These are phyloP conservation scores for Raffaelea albimanens DNA, from an alignment of 2,329 filamentous ascomycete genomes.

Conservation along the genomic window DNA sequence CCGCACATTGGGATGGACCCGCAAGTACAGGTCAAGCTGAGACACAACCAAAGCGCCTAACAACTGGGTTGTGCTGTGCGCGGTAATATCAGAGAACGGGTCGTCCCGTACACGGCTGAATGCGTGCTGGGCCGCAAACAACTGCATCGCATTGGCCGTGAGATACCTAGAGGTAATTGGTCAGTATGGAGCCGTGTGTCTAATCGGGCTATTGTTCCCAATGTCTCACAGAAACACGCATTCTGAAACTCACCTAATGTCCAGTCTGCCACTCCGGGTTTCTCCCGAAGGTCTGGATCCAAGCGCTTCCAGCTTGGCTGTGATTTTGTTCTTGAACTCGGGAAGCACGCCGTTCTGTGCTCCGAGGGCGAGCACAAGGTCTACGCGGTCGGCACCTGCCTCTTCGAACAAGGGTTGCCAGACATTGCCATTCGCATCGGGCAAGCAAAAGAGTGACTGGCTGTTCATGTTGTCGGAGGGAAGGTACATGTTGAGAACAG, in stretches of 20 bases:
- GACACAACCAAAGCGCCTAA: constrained; percentile 50
- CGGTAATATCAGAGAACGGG: constrained; percentile 35
- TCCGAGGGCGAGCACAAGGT: constrained; percentile 52
- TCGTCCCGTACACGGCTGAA: not conserved
- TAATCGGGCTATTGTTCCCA: not conserved
- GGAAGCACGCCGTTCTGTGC: constrained; percentile 44
- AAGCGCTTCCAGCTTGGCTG: constrained; percentile 43
- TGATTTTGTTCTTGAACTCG: constrained; percentile 37
- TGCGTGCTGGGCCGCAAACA: constrained; percentile 35
- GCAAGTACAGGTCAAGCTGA: constrained; percentile 51
- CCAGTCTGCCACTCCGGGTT: constrained; percentile 45
- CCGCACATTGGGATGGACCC: constrained; percentile 39
- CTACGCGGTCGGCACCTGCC: constrained; percentile 29
- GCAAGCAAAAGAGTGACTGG: constrained; percentile 34
- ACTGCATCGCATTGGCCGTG: constrained; percentile 51
- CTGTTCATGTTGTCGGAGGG: constrained; percentile 23
- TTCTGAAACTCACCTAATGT: constrained; percentile 30
- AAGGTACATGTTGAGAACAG: constrained; percentile 41
- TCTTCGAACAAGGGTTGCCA: constrained; percentile 43
- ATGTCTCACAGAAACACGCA: no score
- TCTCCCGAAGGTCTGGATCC: constrained; percentile 36
- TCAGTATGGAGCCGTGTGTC: not conserved
- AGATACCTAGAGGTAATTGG: constrained; percentile 36
- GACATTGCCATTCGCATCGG: constrained; percentile 35
- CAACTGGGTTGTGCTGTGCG: constrained; percentile 37